Evolutionary conservation across 441 rosid genomes (phyloP).

Genomic region (Erysimum pusillum): DNA sequence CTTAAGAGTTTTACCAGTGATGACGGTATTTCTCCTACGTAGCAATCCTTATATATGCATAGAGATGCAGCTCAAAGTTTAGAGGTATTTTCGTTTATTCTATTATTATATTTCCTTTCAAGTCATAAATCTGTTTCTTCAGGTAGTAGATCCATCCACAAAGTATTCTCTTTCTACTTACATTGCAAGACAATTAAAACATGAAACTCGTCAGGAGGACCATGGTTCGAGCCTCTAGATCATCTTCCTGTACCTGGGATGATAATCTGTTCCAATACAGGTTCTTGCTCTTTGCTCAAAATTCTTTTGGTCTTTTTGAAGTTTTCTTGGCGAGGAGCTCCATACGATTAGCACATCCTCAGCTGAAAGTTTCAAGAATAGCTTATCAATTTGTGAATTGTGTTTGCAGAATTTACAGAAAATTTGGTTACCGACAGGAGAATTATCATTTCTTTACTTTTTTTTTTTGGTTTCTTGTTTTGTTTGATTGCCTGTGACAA

Average conservation of each 20-base stretch:
- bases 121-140: neutral
- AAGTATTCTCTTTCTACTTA: neutral
- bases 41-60: conserved; percentile 51
- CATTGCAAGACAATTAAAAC: conserved; percentile 2
- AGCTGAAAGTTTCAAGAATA: neutral
- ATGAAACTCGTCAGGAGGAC: conserved; percentile 10
- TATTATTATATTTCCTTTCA: neutral
- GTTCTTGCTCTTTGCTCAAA: conserved; percentile 19
- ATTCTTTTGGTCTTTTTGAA: neutral
- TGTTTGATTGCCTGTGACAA: conserved; percentile 9
- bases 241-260: neutral
- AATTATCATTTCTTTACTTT: neutral
- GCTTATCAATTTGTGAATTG: neutral
- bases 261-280: neutral
- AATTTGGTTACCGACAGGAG: neutral
- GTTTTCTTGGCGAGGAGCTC: conserved; percentile 1
- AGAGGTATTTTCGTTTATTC: conserved; percentile 4
- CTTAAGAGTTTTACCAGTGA: conserved; percentile 39
- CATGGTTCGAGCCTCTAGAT: conserved; percentile 24
- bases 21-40: conserved; percentile 54
- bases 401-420: conserved; percentile 1
- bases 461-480: neutral
- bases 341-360: conserved; percentile 4
- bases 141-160: neutral
- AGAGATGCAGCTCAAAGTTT: neutral